phyloP scores from a whole-genome alignment of 106 monocot genomes.

The Platanthera guangdongensis region DNA sequence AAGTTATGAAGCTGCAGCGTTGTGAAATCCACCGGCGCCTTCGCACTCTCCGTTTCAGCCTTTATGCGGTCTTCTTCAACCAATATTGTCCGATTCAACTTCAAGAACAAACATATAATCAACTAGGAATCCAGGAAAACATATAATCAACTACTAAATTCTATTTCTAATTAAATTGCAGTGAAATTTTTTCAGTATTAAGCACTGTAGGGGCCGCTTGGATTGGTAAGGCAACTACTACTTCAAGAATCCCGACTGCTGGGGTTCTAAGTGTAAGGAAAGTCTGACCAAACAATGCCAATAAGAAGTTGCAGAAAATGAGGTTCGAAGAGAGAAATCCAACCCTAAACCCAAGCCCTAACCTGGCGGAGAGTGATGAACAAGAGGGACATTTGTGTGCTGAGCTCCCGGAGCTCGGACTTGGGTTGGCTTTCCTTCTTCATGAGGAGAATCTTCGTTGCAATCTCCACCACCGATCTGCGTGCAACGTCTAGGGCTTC shows the following conservation, averaged over 20 bases:
- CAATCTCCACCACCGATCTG: conserved; percentile 69
- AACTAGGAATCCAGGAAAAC: too few relatives aligned
- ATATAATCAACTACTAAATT: too few relatives aligned
- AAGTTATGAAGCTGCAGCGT: conserved; percentile 89
- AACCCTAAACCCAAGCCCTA: not conserved
- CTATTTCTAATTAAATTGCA: too few relatives aligned
- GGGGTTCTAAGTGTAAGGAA: not conserved
- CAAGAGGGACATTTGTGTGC: conserved; percentile 85
- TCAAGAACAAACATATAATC: not conserved
- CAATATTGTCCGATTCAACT: conserved; percentile 80
- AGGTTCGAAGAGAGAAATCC: not conserved
- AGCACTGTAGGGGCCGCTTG: not conserved
- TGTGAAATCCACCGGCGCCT: conserved; percentile 85
- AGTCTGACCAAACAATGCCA: not conserved
- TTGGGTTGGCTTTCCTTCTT: conserved; percentile 76
- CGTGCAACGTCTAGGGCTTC: conserved; percentile 52
- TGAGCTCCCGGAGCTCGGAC: conserved; percentile 83
- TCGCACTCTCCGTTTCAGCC: conserved; percentile 80
- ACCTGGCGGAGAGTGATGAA: conserved; percentile 86
- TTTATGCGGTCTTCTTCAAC: conserved; percentile 85
- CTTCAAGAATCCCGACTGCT: not conserved
- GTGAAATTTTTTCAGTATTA: not conserved
- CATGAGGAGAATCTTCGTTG: conserved; percentile 60
- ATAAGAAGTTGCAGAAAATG: not conserved
- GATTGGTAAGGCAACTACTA: not conserved